phyloP scores from a whole-genome alignment of 2,329 filamentous ascomycete species.

The Verticillium nonalfalfae region DNA sequence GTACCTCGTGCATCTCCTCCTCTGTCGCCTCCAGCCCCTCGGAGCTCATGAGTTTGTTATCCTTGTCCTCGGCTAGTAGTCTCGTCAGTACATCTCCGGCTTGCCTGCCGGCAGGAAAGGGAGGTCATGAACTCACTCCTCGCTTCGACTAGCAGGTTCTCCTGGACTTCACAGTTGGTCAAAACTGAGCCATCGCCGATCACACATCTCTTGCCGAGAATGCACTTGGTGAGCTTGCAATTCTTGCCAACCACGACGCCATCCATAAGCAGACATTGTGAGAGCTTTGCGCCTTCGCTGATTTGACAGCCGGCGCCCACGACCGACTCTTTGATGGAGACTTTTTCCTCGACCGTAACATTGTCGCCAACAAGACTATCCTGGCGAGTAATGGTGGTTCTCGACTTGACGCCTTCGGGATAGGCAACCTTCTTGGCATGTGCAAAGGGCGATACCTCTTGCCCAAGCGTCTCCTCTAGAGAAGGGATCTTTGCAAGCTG shows the following conservation, averaged over 20 bases:
- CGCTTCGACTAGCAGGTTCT: slow-evolving; percentile 80
- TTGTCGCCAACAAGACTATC: slow-evolving; percentile 86
- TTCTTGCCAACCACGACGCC: slow-evolving; percentile 78
- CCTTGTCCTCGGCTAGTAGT: slow-evolving; percentile 57
- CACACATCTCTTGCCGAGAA: slow-evolving; percentile 73
- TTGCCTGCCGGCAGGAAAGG: background rate
- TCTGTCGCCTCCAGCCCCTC: slow-evolving; percentile 59
- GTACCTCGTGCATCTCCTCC: slow-evolving; percentile 50
- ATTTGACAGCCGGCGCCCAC: slow-evolving; percentile 86
- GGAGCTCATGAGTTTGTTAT: slow-evolving; percentile 62
- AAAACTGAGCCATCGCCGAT: slow-evolving; percentile 78
- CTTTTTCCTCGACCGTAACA: slow-evolving; percentile 81
- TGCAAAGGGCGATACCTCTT: slow-evolving; percentile 62
- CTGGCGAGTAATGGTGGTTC: slow-evolving; percentile 73
- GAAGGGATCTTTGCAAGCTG: slow-evolving; percentile 80
- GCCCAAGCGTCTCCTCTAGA: slow-evolving; percentile 52
- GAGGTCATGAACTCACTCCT: slow-evolving; percentile 44
- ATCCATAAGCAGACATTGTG: slow-evolving; percentile 90
- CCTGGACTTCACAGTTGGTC: slow-evolving; percentile 87
- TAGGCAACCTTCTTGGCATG: slow-evolving; percentile 77
- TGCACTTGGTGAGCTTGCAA: slow-evolving; percentile 80
- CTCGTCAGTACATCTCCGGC: background rate
- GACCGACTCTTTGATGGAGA: slow-evolving; percentile 86
- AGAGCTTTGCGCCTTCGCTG: slow-evolving; percentile 74
- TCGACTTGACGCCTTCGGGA: slow-evolving; percentile 71